phyloP scores from a whole-genome alignment of 2,329 filamentous ascomycete genomes.

The Ilyonectria destructans region DNA sequence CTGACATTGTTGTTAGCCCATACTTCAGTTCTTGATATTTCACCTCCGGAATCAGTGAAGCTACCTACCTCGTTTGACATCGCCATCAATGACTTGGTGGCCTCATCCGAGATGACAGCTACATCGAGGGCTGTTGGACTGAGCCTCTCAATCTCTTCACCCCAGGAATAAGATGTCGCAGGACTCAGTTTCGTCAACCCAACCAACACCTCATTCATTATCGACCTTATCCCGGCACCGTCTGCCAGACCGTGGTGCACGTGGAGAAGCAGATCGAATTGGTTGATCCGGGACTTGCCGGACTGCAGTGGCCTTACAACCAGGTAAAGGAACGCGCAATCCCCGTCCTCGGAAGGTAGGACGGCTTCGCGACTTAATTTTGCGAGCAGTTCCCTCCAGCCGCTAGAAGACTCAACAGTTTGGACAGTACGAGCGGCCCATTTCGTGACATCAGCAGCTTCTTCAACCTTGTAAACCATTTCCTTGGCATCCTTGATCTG shows the following conservation, averaged over 20 bases:
- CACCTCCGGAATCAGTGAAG: background rate
- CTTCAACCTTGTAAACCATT: slow-evolving; percentile 16
- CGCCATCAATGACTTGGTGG: slow-evolving; percentile 3
- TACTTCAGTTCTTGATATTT: background rate
- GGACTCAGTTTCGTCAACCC: background rate
- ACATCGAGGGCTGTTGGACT: slow-evolving; percentile 22
- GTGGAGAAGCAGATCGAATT: slow-evolving; percentile 26
- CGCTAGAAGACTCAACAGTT: background rate
- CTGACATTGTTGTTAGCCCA: background rate
- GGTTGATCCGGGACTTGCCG: slow-evolving; percentile 8
- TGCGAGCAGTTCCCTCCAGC: slow-evolving; percentile 8
- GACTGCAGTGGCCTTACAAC: slow-evolving; percentile 10
- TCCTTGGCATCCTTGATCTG: slow-evolving; percentile 22
- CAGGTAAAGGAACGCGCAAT: slow-evolving; percentile 24
- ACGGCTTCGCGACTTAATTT: slow-evolving; percentile 19
- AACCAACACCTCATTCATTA: slow-evolving; percentile 23
- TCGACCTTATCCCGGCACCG: slow-evolving; percentile 14
- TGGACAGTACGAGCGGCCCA: slow-evolving; percentile 16
- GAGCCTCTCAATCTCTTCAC: slow-evolving; percentile 18
- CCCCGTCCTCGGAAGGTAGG: slow-evolving; percentile 14
- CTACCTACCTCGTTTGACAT: slow-evolving; percentile 24
- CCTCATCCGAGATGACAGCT: slow-evolving; percentile 17
- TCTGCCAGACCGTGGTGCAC: slow-evolving; percentile 23
- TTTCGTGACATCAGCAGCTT: slow-evolving; percentile 3
- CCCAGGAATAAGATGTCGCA: slow-evolving; percentile 5